Base-by-base conservation (phyloP, 352 stramenopile species). In the Pythium oligandrum region DNA sequence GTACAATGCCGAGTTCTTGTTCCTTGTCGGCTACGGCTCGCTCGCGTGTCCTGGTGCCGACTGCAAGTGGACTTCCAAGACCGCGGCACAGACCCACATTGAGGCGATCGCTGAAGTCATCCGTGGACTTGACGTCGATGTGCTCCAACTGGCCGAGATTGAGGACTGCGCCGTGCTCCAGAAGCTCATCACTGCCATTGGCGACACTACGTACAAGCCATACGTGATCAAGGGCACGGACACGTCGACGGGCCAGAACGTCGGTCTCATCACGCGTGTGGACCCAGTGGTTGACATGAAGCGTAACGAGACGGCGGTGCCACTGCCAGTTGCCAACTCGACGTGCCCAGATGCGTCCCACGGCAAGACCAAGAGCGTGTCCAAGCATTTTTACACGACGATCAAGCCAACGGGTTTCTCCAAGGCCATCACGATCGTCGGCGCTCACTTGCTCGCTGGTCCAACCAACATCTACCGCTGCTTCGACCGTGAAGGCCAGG, bases 371-470 rank as follows among this genome's bases (percentile, higher is more conserved):
- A 66, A 57, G 60, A 57, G 51, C 39, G 55, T 73, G 26, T 67
- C 60, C 39, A 73, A 73, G 61, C 50, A 73, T 47, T 70, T 70
- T 30, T 61, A 65, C 46, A 61, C 64, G 48, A 60, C 55, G 44
- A 61, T 73, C 45, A 39, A 70, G 4, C n/a, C 66, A n/a, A 33
- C 11, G 8, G 58, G 63, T 9, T 58, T 61, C 40, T 31, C 57
- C 7, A 70, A 70, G 52, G 53, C 59, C 31, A 51, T 73, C 34
- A 67, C 61, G n/a, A 37, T 73, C 31, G 55, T 73, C 26, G 57
- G 61, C 12, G 48, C 82, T 43, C 82, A 82, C 37, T 66, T 93
- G 33, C 47, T 93, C 42, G 64, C 64, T 4, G 10, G 57, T 6
- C 64, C 64, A 30, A 10, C 58, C 12, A 42, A 59, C 49, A 51